These are phyloP conservation scores for Candida neerlandica DNA, from an alignment of 1,139 yeast genomes.

Conservation along the genomic window DNA sequence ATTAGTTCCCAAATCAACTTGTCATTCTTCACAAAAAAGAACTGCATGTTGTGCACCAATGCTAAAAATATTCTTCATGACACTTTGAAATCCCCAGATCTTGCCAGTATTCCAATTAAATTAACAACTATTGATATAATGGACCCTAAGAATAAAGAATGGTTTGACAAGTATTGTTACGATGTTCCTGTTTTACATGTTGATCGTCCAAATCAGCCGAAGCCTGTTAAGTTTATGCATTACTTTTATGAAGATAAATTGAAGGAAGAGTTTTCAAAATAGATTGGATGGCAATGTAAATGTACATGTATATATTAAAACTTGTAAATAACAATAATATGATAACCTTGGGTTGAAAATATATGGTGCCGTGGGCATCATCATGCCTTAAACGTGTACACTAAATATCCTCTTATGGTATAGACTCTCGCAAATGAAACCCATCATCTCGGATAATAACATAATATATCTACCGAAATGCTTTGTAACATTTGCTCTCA, in stretches of 20 bases:
- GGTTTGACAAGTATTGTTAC: slow-evolving; percentile 84
- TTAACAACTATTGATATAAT: slow-evolving; percentile 66
- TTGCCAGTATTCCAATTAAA: slow-evolving; percentile 29
- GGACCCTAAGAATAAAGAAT: slow-evolving; percentile 62
- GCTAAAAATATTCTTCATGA: slow-evolving; percentile 59
- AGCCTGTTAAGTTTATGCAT: slow-evolving; percentile 75
- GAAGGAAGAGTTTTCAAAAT: slow-evolving; percentile 41
- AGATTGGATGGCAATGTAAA: not conserved
- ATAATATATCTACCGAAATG: no score
- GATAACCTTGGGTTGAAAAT: no score
- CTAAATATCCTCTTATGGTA: no score
- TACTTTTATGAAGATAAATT: slow-evolving; percentile 62
- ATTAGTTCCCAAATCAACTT: slow-evolving; percentile 21
- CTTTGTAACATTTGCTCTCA: no score
- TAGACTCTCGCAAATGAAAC: no score
- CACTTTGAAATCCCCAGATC: slow-evolving; percentile 34
- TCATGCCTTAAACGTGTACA: no score
- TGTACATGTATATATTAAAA: not conserved
- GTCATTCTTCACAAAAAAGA: slow-evolving; percentile 75
- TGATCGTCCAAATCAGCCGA: slow-evolving; percentile 47
- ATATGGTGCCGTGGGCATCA: no score
- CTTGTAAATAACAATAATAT: not conserved
- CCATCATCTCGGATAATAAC: no score
- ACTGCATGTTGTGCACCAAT: slow-evolving; percentile 76
- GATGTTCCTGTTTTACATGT: slow-evolving; percentile 90